Evolutionary conservation across 73 alveolate genomes (phyloP), one percentile per base, ranked within the genome.

Genomic region (Effrenium voratum): DNA sequence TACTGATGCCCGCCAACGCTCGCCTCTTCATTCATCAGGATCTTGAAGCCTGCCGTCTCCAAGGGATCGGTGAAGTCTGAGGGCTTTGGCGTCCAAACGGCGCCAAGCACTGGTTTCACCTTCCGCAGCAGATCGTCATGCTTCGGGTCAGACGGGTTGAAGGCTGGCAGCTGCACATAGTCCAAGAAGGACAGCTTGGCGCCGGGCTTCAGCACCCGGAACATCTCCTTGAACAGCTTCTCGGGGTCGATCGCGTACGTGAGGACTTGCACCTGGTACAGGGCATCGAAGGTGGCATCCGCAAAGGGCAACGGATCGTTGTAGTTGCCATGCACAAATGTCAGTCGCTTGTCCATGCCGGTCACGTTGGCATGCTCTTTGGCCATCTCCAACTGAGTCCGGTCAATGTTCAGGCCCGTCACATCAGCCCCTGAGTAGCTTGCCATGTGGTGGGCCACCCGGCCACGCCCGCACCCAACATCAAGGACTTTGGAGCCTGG

Each of bases 381-480:
- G 46, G 98, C 98, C 86, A 76, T 57, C 52, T 66, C 45, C 46
- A 93, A 13, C 49, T 93, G 98, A 26, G 41, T 93, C 8, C 44
- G 57, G 73, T 93, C 98, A 34, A 93, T 79, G 75, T 93, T 93
- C 55, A 93, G 49, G 32, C 98, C 98, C n/a, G 93, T 79, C 24
- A 93, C 98, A 15, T 59, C 84, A 46, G 98, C 98, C 3, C 98
- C 97, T 28, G 98, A 50, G 50, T 92, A 75, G 82, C 98, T 73
- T 66, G 98, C 98, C 43, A 92, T 77, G 57, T 93, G 98, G 75
- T 93, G 93, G 32, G 98, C 98, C 40, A 93, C 93, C 36, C 93
- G 93, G 5, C 98, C 98, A 1, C 98, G 93, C 60, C 98, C 98
- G 30, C 98, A 93, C 38, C 98, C 98, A 40, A 93, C 66, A 47